Base-by-base conservation (phyloP, 352 stramenopile species). In the Globisporangium viniferum region DNA sequence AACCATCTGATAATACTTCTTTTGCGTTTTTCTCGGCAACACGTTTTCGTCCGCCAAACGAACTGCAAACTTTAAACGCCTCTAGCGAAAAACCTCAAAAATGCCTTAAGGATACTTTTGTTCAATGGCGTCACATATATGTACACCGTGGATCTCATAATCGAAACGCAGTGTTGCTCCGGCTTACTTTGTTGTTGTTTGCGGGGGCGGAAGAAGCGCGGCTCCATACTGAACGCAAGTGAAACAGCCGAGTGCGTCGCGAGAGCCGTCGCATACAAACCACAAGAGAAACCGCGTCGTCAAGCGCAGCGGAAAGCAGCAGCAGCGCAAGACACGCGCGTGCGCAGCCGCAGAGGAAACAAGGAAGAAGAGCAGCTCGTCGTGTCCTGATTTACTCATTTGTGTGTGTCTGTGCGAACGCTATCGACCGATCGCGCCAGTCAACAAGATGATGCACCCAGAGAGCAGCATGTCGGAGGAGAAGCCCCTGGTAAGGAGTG, bases 381-480 rank as follows among this genome's bases (percentile, higher is more conserved):
- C 15, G 41, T 14, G 41, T 46, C 5, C 41, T 7, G 4, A n/a
- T 36, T n/a, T 35, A 59, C 15, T 24, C 27, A 59, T n/a, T 20
- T 44, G 36, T 44, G 36, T 44, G 39, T 39, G 12, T 49, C 14
- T 49, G 14, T 49, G 41, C 4, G 15, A 8, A 20, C 39, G 39
- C 39, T 49, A 18, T 49, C 27, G 35, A 39, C 39, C 24, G 8
- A 39, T 59, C 27, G 6, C 53, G n/a, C 29, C 54, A 39, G 59
- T 53, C 62, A 41, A 55, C 24, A 24, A 24, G 63, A 68, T 68
- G 63, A 68, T 68, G 63, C 63, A 68, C 29, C 51, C 63, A 8
- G 63, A 68, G 53, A 68, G 57, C 63, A 56, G 59, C 20, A 29
- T 68, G 63, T 62, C 63, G 53, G 63, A 68, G 54, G 63, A 68